These are phyloP conservation scores for Wickerhamiella galacta DNA, from an alignment of 805 yeast species.

Conservation along the genomic window DNA sequence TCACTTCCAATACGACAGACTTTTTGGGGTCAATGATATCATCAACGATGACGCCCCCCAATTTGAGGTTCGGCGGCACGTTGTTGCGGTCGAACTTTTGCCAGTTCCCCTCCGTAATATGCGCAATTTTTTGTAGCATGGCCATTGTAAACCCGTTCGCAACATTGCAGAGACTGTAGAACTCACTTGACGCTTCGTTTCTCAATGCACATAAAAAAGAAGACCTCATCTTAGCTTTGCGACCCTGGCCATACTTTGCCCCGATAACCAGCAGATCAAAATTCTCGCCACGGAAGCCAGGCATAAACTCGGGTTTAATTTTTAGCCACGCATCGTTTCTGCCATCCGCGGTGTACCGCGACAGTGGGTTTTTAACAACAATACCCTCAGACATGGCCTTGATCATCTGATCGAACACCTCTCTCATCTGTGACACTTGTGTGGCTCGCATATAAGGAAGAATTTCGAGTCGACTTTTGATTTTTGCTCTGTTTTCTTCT, in stretches of 20 bases:
- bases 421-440: constrained; percentile 36
- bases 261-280: constrained; percentile 71
- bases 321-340: constrained; percentile 64
- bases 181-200: constrained; percentile 25
- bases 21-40: constrained; percentile 69
- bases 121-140: constrained; percentile 43
- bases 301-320: constrained; percentile 79
- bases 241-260: constrained; percentile 51
- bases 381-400: constrained; percentile 61
- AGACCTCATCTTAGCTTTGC: constrained; percentile 23
- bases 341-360: constrained; percentile 44
- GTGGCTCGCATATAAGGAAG: constrained; percentile 25
- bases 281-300: constrained; percentile 65
- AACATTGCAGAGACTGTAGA: constrained; percentile 55
- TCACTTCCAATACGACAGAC: constrained; percentile 66
- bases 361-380: constrained; percentile 46
- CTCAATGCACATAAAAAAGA: constrained; percentile 61
- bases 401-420: constrained; percentile 41
- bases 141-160: constrained; percentile 67
- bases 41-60: constrained; percentile 32
- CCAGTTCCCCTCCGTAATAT: constrained; percentile 49
- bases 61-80: constrained; percentile 9
- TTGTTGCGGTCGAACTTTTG: constrained; percentile 22
- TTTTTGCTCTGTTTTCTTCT: constrained; percentile 16
- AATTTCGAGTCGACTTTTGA: constrained; percentile 12